Conservation (phyloP, 2,329 filamentous ascomycete species). For the Aspergillus sp. region DNA sequence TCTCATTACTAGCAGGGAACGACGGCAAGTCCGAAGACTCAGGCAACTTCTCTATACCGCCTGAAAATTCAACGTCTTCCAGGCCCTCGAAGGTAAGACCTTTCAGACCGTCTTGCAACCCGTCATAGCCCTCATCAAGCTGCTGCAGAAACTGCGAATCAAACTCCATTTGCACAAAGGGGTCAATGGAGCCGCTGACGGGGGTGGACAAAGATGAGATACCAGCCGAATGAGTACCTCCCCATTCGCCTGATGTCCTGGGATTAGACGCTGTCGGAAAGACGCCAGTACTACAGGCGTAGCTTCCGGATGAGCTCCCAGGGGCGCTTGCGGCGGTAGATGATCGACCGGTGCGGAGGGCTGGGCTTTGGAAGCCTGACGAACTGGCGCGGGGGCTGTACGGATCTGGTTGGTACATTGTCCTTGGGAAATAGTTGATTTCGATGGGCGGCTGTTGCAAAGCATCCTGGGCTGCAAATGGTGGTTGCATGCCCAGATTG, state of each 20-base stretch:
- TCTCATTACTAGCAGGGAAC: background rate
- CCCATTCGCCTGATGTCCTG: constrained; percentile 27
- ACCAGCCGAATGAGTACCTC: constrained; percentile 24
- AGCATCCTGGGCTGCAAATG: constrained; percentile 35
- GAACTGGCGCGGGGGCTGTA: constrained; percentile 23
- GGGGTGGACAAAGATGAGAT: constrained; percentile 28
- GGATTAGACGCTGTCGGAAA: constrained; percentile 19
- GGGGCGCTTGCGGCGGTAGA: constrained; percentile 30
- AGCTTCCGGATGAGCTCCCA: constrained; percentile 30
- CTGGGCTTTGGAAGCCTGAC: constrained; percentile 26
- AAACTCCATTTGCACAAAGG: constrained; percentile 33
- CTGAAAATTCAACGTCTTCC: constrained; percentile 4
- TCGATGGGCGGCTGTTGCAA: constrained; percentile 28
- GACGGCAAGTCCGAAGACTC: background rate
- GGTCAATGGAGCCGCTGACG: constrained; percentile 22
- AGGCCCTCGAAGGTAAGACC: constrained; percentile 15
- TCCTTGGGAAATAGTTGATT: constrained; percentile 22
- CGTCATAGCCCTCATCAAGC: constrained; percentile 28
- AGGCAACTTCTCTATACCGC: background rate
- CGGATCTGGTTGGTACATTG: constrained; percentile 16
- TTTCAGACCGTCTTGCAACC: constrained; percentile 26
- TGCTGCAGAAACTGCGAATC: constrained; percentile 33
- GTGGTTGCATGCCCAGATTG: constrained; percentile 38
- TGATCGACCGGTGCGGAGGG: constrained; percentile 24
- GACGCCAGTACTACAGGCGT: constrained; percentile 28